phyloP scores from a whole-genome alignment of 306 rosid genomes.

The Dryas drummondii region DNA sequence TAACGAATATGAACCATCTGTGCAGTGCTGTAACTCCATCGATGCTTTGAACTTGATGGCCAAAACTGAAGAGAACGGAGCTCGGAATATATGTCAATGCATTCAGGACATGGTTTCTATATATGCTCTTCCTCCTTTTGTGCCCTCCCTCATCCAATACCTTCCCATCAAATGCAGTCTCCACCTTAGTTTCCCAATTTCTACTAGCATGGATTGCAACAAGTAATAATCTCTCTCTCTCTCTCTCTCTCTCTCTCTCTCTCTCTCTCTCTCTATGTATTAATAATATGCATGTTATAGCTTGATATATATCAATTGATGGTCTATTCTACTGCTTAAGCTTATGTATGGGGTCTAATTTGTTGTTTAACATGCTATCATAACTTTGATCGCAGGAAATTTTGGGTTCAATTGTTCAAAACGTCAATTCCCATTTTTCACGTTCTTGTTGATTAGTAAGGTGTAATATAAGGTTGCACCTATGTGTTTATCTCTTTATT shows the following conservation, averaged over 20 bases:
- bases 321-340: too few relatives aligned
- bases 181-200: conserved; percentile 9
- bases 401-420: too few relatives aligned
- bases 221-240: not conserved
- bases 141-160: conserved; percentile 1
- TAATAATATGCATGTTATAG: too few relatives aligned
- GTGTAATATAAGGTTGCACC: too few relatives aligned
- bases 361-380: too few relatives aligned
- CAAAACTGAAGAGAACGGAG: not conserved
- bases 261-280: not conserved
- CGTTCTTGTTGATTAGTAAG: too few relatives aligned
- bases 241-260: conserved; percentile 4
- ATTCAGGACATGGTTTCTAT: not conserved
- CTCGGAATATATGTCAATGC: conserved; percentile 1
- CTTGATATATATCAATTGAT: too few relatives aligned
- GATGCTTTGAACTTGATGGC: not conserved
- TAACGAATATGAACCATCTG: not conserved
- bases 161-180: conserved; percentile 1
- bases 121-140: not conserved
- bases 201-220: conserved; percentile 15
- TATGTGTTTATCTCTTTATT: too few relatives aligned
- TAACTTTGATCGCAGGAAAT: too few relatives aligned
- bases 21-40: not conserved
- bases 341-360: too few relatives aligned
- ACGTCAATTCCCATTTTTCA: too few relatives aligned